Evolutionary conservation across 345 rosid genomes (phyloP), one percentile per base, ranked within the genome.

Genomic region (Gossypioides kirkii): DNA sequence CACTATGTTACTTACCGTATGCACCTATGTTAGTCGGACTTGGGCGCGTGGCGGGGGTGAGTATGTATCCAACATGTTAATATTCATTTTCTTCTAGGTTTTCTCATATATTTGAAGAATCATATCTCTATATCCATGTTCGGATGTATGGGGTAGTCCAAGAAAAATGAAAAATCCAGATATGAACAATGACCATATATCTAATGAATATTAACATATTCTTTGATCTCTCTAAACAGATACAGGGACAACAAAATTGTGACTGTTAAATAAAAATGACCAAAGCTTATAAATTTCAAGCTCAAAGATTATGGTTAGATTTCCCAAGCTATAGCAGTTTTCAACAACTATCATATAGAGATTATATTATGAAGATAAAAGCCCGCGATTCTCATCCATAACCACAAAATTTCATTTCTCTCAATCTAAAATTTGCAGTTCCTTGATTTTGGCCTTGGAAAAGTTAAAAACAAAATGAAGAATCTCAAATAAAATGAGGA

Each of bases 281-380:
- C 52, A 63, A 61, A 36, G 46, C 13, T 61, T 42, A 62, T n/a
- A 62, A 62, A n/a, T 62, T 38, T 46, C 67, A 38, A 38, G 67
- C 67, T 9, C 3, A 10, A 46, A 62, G 46, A n/a, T 36, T n/a
- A 61, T n/a, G 7, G 46, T 62, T 38, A 16, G 47, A 20, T 60
- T 32, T 50, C 55, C 55, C 5, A 50, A 50, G 7, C 55, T 14
- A 50, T 50, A 50, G 16, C 49, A 50, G 20, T 50, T 32, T 32
- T 50, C 55, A 50, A 10, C 49, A 45, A 50, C 8, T 6, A 61
- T 32, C 7, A 60, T 14, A 26, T 4, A 61, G 65, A 22, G 26
- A 61, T 28, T 28, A 32, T 32, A 32, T 32, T 32, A 32, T 32
- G 65, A 61, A 61, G 43, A 61, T 61, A 28, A 14, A 32, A 11